Evolutionary conservation across 108 stramenopile genomes (phyloP), one percentile per base, ranked within the genome.

Genomic region (Discostella stelligeroides): DNA sequence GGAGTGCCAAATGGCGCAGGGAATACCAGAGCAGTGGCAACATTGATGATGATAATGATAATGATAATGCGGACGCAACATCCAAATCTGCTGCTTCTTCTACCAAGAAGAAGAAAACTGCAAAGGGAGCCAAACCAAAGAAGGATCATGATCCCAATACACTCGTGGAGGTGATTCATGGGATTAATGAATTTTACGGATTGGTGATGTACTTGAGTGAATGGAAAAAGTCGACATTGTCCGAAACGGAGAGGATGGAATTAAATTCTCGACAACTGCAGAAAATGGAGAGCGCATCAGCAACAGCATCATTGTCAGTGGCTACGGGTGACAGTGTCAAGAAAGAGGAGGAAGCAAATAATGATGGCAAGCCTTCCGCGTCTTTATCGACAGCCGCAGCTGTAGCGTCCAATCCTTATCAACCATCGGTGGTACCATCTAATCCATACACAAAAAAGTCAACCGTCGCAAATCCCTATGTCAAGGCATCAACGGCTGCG

Each of bases 151-250:
- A 79, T 79, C 60, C 68, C 20, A 69, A 76, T 41, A 54, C 82
- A 15, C 59, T 75, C 27, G 79, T 80, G 4, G 63, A 74, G 39
- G 57, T 92, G n/a, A 62, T 86, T 12, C 34, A 65, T 29, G 89
- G 88, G 17, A 66, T 85, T 47, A 50, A 81, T 49, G 60, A 82
- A 24, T 81, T 90, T 45, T 88, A 85, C 66, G 87, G 87, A 11
- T 50, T 92, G 25, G 66, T 78, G 42, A 69, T 80, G 18, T 79
- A 74, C 34, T 81, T 85, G 37, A 79, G 84, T 70, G 82, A 88
- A 8, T 62, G 76, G 84, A 81, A 82, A 63, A 76, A 68, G 67
- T 30, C 66, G 43, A 66, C 70, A 17, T 51, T 64, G 63, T 37
- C 68, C 7, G 20, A 37, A 28, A 63, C 63, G 39, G 63, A 60